These are phyloP conservation scores for Teratosphaeria pseudoeucalypti DNA, from an alignment of 2,329 filamentous ascomycete genomes.

Conservation along the genomic window DNA sequence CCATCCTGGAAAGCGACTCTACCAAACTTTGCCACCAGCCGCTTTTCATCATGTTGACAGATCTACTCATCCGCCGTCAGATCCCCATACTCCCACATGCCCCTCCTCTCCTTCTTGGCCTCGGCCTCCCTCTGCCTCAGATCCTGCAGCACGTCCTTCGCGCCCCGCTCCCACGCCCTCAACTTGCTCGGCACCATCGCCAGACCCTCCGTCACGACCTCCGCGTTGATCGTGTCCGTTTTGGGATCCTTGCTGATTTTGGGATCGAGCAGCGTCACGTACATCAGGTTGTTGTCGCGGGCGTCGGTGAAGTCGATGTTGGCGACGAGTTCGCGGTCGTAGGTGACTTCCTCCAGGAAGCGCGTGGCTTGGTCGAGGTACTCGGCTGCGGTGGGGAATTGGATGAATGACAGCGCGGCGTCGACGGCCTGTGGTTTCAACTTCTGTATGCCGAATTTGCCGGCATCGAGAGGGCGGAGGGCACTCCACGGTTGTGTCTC, in stretches of 20 bases:
- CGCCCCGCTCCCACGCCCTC: conserved; percentile 78
- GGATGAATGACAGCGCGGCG: conserved; percentile 76
- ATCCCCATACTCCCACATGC: conserved; percentile 98
- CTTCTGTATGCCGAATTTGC: conserved; percentile 69
- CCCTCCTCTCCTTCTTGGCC: conserved; percentile 69
- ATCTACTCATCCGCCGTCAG: conserved; percentile 62
- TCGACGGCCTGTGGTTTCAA: conserved; percentile 82
- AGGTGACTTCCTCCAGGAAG: conserved; percentile 65
- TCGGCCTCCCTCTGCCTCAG: conserved; percentile 63
- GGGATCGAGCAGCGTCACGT: conserved; percentile 80
- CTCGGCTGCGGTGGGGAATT: conserved; percentile 71
- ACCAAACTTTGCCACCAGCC: no score
- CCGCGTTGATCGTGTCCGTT: conserved; percentile 79
- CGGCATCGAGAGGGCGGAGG: conserved; percentile 68
- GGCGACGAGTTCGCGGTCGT: conserved; percentile 64
- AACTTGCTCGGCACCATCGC: conserved; percentile 89
- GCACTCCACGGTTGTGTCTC: conserved; percentile 78
- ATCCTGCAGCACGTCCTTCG: conserved; percentile 59
- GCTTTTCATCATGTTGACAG: neutral
- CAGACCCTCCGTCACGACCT: conserved; percentile 70
- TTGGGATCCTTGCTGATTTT: conserved; percentile 46
- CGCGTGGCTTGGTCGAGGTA: conserved; percentile 73
- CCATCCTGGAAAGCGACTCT: no score
- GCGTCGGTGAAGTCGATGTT: conserved; percentile 76
- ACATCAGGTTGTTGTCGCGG: conserved; percentile 64